Base-by-base conservation (phyloP, 345 rosid species). In the rapeseed (Brassica napus) region DNA sequence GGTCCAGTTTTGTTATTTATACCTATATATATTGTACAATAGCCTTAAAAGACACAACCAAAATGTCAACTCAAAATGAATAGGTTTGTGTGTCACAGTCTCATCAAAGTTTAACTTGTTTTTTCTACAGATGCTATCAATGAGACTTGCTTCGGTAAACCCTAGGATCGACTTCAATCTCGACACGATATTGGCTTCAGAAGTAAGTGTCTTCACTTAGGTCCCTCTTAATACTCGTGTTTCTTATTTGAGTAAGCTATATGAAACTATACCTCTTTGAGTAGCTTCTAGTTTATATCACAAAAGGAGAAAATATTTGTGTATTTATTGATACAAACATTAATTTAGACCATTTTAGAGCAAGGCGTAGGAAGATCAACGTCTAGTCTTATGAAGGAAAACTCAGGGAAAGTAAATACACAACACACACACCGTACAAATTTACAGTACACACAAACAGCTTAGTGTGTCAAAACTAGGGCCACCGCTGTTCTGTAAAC, bases 81-180 rank as follows among this genome's bases (percentile, higher is more conserved):
- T 42, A 28, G 59, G 57, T 64, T 55, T 54, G 60, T 35, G 69
- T 63, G 54, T 66, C 57, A 30, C 24, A 75, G 5, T 31, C 75
- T 81, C 26, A 49, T 54, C 78, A 61, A 68, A 59, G 32, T 68
- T 11, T 82, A 68, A 60, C 35, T 71, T 82, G 78, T 76, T 70
- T 76, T 71, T 89, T 84, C 72, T 65, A 63, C 94, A 96, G 99
- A 57, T 90, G 78, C 83, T 96, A 80, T 96, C 99, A 67, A 96
- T 93, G 98, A 89, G 92, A 88, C 97, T 96, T 65, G 98, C 98
- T 8, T 87, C 94, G 6, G 97, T 89, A 57, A 92, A 90, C 81
- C 94, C 98, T 6, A 79, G 91, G 82, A 85, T 86, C 55, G 97
- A 92, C 86, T 86, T 93, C 87, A 88, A 89, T 84, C 88, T 92